Conservation (phyloP, 768 basidiomycete genomes). For the Suillus variegatus region DNA sequence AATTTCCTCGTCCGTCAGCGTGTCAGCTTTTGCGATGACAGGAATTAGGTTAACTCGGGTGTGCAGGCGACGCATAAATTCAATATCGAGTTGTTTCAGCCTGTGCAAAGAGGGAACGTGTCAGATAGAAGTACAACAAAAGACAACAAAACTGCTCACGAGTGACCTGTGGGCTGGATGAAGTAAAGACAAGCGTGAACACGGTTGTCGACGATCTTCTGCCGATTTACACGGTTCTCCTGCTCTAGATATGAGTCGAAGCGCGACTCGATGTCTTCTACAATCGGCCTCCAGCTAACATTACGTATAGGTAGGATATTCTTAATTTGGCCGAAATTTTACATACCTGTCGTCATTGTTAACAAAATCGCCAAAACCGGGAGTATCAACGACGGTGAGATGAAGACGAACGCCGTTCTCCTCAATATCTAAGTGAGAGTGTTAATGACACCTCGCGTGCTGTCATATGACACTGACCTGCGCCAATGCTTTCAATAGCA, state of each 20-base stretch:
- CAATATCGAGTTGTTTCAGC: constrained; percentile 96
- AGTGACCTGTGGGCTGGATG: constrained; percentile 97
- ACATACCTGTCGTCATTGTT: constrained; percentile 96
- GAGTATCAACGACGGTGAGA: constrained; percentile 98
- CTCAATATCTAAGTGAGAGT: constrained; percentile 78
- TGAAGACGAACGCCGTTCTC: constrained; percentile 97
- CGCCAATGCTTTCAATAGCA: constrained; percentile 97
- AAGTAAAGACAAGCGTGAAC: constrained; percentile 99
- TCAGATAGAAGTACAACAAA: not conserved
- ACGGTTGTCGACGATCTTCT: constrained; percentile 93
- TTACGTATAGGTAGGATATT: constrained; percentile 21
- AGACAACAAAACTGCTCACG: constrained; percentile 54
- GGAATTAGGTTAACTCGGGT: constrained; percentile 98
- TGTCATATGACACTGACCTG: constrained; percentile 59
- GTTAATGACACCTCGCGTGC: not conserved
- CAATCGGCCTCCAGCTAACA: constrained; percentile 93
- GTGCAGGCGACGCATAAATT: constrained; percentile 97
- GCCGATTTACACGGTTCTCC: constrained; percentile 96
- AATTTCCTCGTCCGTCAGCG: constrained; percentile 95
- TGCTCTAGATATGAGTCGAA: constrained; percentile 98
- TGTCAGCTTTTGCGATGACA: constrained; percentile 97
- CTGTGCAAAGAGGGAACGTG: constrained; percentile 41
- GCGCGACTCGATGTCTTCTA: constrained; percentile 97
- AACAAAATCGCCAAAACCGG: constrained; percentile 98
- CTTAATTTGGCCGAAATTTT: constrained; percentile 16